These are phyloP conservation scores for Saccharata proteae DNA, from an alignment of 2,329 filamentous ascomycete genomes.

Conservation along the genomic window DNA sequence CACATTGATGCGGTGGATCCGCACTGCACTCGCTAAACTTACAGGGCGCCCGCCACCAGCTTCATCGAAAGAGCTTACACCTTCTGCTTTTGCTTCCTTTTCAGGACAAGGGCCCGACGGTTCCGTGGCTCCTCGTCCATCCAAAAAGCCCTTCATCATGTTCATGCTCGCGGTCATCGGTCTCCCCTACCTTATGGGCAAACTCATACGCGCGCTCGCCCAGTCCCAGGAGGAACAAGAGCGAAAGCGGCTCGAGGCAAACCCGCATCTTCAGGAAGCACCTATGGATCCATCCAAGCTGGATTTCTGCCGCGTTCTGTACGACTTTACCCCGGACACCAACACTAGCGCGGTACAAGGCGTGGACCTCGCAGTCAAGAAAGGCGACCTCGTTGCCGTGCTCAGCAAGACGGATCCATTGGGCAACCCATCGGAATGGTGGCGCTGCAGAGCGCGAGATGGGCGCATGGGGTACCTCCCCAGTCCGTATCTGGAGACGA, in stretches of 20 bases:
- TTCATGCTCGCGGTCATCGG: constrained; percentile 92
- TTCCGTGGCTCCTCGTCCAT: constrained; percentile 58
- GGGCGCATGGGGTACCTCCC: constrained; percentile 87
- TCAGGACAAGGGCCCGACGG: constrained; percentile 61
- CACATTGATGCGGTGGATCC: constrained; percentile 87
- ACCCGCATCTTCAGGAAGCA: constrained; percentile 29
- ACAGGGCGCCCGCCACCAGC: constrained; percentile 85
- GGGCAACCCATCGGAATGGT: constrained; percentile 91
- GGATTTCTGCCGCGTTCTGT: constrained; percentile 89
- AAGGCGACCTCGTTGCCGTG: constrained; percentile 90
- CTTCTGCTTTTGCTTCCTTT: constrained; percentile 82
- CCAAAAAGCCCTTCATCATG: constrained; percentile 90
- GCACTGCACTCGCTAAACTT: constrained; percentile 80
- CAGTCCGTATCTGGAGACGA: constrained; percentile 73
- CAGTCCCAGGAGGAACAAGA: constrained; percentile 77
- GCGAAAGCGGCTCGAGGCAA: constrained; percentile 43
- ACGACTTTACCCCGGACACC: constrained; percentile 80
- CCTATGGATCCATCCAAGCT: constrained; percentile 78
- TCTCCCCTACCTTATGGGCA: constrained; percentile 92
- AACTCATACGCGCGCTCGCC: constrained; percentile 77
- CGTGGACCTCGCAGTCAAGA: constrained; percentile 82
- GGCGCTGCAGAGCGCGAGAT: constrained; percentile 84
- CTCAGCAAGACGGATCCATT: constrained; percentile 85
- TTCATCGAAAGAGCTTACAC: constrained; percentile 75
- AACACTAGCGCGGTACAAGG: constrained; percentile 43